Evolutionary conservation across 768 basidiomycete species (phyloP), one percentile per base, ranked within the genome.

Genomic region (Calocybe gangraenosa): DNA sequence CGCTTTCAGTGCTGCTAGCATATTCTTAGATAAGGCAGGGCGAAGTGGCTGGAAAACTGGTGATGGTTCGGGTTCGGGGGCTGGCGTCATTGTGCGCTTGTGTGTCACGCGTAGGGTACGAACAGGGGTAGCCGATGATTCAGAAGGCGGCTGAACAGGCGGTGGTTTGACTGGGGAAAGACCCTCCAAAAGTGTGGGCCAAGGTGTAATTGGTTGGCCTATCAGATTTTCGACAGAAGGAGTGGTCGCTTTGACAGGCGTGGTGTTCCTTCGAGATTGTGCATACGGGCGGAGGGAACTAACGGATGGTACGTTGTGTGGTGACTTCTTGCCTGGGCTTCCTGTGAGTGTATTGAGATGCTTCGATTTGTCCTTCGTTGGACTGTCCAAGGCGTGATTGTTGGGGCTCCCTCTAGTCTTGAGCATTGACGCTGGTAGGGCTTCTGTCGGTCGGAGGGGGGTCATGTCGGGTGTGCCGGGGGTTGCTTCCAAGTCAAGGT

Each of bases 401-500:
- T 54, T 17, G 20, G 41, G 15, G 43, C 49, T 56, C 54, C 57
- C 18, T 51, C 51, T 44, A 50, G 11, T 58, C 57, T 22, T 54
- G 46, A 17, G 53, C 33, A 28, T 6, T 15, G 20, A 30, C n/a
- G 18, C 15, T 6, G 46, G 38, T 9, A 60, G 54, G 7, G 53
- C 47, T 9, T 67, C 63, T 0, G 71, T 70, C 23, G 62, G 65
- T 19, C 64, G 62, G 18, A 72, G 62, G 2, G 79, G 76, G 1
- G 76, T 71, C 41, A 65, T 47, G 25, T 78, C 74, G 1, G 74
- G 69, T 1, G 74, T 78, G 2, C 70, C 69, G 0, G 87, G 88
- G 0, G 89, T 91, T 3, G 86, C 85, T 57, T 88, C 80, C 3
- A 92, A 69, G 52, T 90, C 85, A 28, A 28, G 25, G n/a, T 76